Evolutionary conservation across 2,329 filamentous ascomycete species (phyloP).

Genomic region (Alternaria novae-zelandiae): DNA sequence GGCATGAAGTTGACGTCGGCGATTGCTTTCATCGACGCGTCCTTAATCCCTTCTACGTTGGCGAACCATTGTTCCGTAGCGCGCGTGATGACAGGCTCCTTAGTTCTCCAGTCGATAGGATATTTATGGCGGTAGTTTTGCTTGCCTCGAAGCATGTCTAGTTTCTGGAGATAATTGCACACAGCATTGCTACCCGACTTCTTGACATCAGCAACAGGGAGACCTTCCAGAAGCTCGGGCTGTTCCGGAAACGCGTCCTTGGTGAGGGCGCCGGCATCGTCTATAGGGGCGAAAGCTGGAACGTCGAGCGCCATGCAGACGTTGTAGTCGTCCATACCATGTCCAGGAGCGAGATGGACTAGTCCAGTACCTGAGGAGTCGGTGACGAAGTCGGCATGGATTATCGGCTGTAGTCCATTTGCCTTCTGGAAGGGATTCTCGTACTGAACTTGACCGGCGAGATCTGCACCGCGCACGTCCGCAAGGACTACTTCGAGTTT

Average conservation of each 20-base stretch:
- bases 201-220: slow-evolving; percentile 74
- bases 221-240: slow-evolving; percentile 70
- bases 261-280: slow-evolving; percentile 82
- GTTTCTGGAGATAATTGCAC: slow-evolving; percentile 66
- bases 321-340: slow-evolving; percentile 96
- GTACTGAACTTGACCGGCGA: slow-evolving; percentile 70
- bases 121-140: slow-evolving; percentile 88
- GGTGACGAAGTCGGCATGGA: slow-evolving; percentile 88
- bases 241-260: slow-evolving; percentile 75
- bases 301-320: slow-evolving; percentile 75
- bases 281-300: slow-evolving; percentile 78
- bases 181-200: slow-evolving; percentile 62
- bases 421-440: slow-evolving; percentile 71
- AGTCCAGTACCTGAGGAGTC: slow-evolving; percentile 89
- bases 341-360: slow-evolving; percentile 93
- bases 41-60: slow-evolving; percentile 83
- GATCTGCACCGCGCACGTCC: slow-evolving; percentile 67
- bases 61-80: slow-evolving; percentile 99
- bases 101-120: slow-evolving; percentile 97
- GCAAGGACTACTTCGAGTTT: slow-evolving; percentile 59
- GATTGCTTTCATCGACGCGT: slow-evolving; percentile 72
- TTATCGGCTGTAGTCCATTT: slow-evolving; percentile 69
- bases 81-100: slow-evolving; percentile 85
- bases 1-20: slow-evolving; percentile 80
- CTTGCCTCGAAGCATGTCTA: slow-evolving; percentile 66